Conservation (phyloP, 2,329 filamentous ascomycete species). For the Fusarium staphyleae region DNA sequence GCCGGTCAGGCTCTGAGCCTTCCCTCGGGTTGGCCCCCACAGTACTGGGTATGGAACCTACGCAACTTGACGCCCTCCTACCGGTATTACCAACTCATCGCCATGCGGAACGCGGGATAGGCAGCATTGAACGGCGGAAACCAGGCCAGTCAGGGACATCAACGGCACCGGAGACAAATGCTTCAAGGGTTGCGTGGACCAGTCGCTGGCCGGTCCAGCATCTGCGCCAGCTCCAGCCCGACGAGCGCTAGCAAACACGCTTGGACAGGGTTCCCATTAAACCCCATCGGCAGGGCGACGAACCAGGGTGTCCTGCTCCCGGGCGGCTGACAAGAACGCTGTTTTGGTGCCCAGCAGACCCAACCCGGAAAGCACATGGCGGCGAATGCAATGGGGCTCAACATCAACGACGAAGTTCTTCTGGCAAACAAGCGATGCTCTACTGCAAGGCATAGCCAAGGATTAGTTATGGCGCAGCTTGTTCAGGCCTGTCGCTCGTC, state of each 20-base stretch:
- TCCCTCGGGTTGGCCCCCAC: slow-evolving; percentile 31
- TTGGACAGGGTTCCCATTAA: slow-evolving; percentile 24
- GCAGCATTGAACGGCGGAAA: slow-evolving; percentile 18
- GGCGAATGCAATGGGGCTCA: slow-evolving; percentile 3
- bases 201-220: slow-evolving; percentile 27
- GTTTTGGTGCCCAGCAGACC: slow-evolving; percentile 31
- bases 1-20: slow-evolving; percentile 25
- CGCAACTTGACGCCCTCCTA: slow-evolving; percentile 33
- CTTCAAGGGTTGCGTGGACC: slow-evolving; percentile 19
- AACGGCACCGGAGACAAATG: slow-evolving; percentile 17
- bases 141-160: slow-evolving; percentile 26
- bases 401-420: not conserved
- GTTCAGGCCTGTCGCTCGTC: not conserved
- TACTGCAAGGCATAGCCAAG: not conserved
- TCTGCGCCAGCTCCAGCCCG: slow-evolving; percentile 35
- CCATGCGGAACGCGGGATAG: slow-evolving; percentile 20
- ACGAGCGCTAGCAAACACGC: slow-evolving; percentile 34
- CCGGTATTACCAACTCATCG: slow-evolving; percentile 17
- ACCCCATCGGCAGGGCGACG: slow-evolving; percentile 34
- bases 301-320: slow-evolving; percentile 34
- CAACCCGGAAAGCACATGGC: slow-evolving; percentile 18
- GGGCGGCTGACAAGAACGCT: slow-evolving; percentile 34
- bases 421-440: slow-evolving; percentile 7
- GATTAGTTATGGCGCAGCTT: not conserved
- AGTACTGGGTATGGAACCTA: slow-evolving; percentile 33